A percentile compares a stretch with the other conserved stretches of the same genome.
Evolutionary conservation across 1,139 yeast species (phyloP).

Genomic region (Saccharomyces hybrid): DNA sequence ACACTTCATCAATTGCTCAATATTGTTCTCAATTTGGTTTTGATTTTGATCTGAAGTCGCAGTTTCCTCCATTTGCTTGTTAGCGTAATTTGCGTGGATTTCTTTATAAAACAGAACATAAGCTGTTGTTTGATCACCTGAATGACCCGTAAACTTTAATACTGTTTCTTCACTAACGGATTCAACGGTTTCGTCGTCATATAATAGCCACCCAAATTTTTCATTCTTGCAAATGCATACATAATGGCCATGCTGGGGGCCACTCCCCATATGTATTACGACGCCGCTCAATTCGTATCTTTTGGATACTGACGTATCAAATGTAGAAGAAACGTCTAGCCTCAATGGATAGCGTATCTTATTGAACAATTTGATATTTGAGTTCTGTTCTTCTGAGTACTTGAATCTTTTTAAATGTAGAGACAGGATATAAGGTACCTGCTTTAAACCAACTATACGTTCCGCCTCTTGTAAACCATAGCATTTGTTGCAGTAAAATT

Average conservation of each 20-base stretch:
- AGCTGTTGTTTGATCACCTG: constrained; percentile 85
- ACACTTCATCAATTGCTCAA: constrained; percentile 20
- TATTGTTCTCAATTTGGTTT: constrained; percentile 15
- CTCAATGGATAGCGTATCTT: too few species aligned
- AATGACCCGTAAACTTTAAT: constrained; percentile 79
- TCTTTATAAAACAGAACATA: constrained; percentile 74
- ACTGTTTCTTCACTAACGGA: constrained; percentile 79
- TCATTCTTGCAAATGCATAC: constrained; percentile 81
- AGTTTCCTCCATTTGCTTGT: background rate
- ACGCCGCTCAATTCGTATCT: constrained; percentile 77
- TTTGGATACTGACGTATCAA: constrained; percentile 39
- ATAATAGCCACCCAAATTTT: constrained; percentile 77
- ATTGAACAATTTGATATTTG: too few species aligned
- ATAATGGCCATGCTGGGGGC: constrained; percentile 96
- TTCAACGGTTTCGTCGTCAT: constrained; percentile 94
- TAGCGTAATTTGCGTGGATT: background rate
- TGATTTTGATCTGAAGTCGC: background rate
- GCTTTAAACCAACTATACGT: too few species aligned
- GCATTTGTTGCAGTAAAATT: too few species aligned
- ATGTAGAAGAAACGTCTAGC: constrained; percentile 45
- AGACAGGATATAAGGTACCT: too few species aligned
- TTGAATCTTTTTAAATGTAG: too few species aligned
- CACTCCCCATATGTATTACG: constrained; percentile 93
- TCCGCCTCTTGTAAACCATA: too few species aligned
- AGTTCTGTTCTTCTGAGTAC: too few species aligned